These are phyloP conservation scores for Oropetium thomaeum DNA, from an alignment of 176 grass and related monocot genomes.

Conservation along the genomic window DNA sequence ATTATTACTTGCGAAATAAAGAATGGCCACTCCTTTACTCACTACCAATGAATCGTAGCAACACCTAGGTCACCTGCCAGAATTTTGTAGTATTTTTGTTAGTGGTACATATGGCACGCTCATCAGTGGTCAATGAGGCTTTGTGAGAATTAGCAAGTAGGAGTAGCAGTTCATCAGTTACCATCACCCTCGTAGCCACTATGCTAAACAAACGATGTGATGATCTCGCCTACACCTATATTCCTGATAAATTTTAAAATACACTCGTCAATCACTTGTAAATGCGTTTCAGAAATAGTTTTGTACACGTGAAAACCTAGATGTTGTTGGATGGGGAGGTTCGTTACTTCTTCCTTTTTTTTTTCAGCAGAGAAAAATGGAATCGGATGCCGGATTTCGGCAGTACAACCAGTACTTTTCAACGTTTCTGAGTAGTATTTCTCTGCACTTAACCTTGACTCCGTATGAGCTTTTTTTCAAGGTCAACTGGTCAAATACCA, in stretches of 20 bases:
- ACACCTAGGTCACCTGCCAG: neutral
- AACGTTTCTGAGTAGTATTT: neutral
- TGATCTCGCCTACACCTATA: neutral
- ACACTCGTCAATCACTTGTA: neutral
- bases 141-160: neutral
- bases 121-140: no score
- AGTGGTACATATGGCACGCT: neutral
- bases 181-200: slow-evolving; percentile 2
- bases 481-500: no score
- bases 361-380: neutral
- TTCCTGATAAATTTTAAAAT: neutral
- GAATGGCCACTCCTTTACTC: neutral
- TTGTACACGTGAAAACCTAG: neutral
- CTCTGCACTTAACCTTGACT: neutral
- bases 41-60: neutral
- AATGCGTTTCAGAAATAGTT: neutral
- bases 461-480: neutral
- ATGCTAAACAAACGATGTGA: neutral
- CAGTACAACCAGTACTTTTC: neutral
- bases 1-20: neutral
- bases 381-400: neutral
- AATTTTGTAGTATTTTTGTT: neutral
- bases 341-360: neutral
- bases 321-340: no score
- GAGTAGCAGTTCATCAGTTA: slow-evolving; percentile 12